Evolutionary conservation across 331 rosid species (phyloP).

Genomic region (Quercus tomentella): DNA sequence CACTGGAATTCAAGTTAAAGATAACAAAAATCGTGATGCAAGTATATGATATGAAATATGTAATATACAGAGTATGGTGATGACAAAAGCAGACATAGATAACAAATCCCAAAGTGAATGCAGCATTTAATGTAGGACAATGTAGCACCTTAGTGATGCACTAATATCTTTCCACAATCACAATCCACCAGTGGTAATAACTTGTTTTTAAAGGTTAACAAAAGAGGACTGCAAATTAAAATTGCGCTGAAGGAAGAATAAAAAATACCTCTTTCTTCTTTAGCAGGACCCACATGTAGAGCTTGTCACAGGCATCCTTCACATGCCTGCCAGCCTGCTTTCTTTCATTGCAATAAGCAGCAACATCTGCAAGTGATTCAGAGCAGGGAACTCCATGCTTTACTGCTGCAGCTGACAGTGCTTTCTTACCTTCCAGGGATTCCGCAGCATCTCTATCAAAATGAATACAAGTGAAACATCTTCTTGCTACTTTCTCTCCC

Average conservation of each 20-base stretch:
- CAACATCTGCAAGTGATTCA: constrained; percentile 50
- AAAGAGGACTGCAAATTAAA: neutral
- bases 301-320: constrained; percentile 78
- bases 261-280: constrained; percentile 63
- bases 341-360: constrained; percentile 73
- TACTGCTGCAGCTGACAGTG: constrained; percentile 61
- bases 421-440: constrained; percentile 56
- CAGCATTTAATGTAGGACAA: neutral
- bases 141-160: neutral
- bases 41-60: neutral
- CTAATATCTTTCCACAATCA: neutral
- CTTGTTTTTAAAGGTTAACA: neutral
- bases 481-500: constrained; percentile 25
- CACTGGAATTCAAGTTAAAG: neutral
- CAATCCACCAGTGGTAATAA: neutral
- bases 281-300: constrained; percentile 73
- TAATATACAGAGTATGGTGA: neutral
- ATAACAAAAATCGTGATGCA: neutral
- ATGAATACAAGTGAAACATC: constrained; percentile 66
- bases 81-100: neutral
- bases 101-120: neutral
- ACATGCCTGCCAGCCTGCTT: constrained; percentile 69
- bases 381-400: constrained; percentile 60
- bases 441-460: constrained; percentile 69
- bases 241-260: neutral